Percentiles rank a stretch among this genome's conserved stretches.
Conservation (phyloP, 371 early-diverging fungal species). For the Saksenaea oblongispora region DNA sequence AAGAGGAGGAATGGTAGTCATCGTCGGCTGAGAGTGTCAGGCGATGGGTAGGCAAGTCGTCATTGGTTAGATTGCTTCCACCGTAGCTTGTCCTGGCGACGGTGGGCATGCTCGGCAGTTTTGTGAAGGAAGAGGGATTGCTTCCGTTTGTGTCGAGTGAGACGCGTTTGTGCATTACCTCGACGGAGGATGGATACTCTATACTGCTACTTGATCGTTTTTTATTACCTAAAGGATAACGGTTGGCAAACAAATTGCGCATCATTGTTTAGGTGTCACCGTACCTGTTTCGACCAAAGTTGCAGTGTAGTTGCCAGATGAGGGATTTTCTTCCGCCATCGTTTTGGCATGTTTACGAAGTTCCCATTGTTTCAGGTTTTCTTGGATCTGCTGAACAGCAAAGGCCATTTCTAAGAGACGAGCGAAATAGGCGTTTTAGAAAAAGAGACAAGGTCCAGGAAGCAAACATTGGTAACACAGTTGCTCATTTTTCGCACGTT, state of each 20-base stretch:
- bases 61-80: background rate
- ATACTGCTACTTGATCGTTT: constrained; percentile 7
- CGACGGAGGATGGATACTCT: background rate
- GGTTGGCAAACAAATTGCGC: background rate
- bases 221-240: background rate
- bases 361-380: constrained; percentile 43
- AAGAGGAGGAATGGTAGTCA: background rate
- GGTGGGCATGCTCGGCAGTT: constrained; percentile 9
- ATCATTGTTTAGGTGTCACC: constrained; percentile 6
- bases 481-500: constrained; percentile 5
- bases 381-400: constrained; percentile 41
- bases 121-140: background rate
- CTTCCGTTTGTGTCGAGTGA: constrained; percentile 4
- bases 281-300: background rate
- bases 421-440: no score
- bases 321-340: background rate
- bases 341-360: constrained; percentile 9
- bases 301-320: background rate
- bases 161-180: constrained; percentile 5
- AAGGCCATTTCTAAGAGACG: constrained; percentile 29
- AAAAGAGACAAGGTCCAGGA: background rate
- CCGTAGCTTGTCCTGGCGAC: constrained; percentile 4
- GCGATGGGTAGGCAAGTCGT: background rate
- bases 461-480: background rate
- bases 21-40: background rate